Conservation (phyloP, 345 rosid species). For the Brassica incana region DNA sequence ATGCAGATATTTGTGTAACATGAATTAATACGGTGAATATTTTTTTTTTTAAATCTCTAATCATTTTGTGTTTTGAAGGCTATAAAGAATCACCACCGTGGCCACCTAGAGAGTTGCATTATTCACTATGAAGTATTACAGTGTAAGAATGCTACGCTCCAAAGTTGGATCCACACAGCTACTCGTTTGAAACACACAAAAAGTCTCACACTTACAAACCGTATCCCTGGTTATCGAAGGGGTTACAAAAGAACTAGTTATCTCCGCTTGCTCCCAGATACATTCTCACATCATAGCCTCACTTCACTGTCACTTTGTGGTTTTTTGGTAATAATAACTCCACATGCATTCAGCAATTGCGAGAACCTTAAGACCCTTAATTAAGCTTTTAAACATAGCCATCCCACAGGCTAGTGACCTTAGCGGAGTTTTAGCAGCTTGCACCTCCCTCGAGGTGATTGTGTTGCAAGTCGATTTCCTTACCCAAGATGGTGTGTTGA, state of each 20-base stretch:
- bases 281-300: constrained; percentile 6
- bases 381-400: background rate
- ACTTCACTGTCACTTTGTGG: constrained; percentile 19
- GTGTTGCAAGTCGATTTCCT: background rate
- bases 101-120: constrained; percentile 7
- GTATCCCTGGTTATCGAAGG: background rate
- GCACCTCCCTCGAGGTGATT: constrained; percentile 27
- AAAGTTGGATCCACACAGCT: constrained; percentile 11
- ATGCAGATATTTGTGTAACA: background rate
- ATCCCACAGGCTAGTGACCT: background rate
- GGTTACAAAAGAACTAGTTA: background rate
- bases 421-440: background rate
- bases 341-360: constrained; percentile 9
- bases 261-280: background rate
- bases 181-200: background rate
- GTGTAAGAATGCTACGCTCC: background rate
- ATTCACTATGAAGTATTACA: background rate
- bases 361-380: constrained; percentile 13
- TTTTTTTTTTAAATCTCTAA: background rate
- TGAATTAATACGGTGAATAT: background rate
- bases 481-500: background rate
- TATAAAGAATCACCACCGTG: background rate
- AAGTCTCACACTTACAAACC: background rate
- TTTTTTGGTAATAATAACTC: background rate
- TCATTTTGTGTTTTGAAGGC: background rate